phyloP scores from a whole-genome alignment of 371 early-diverging fungal species.

The Mucor piriformis region DNA sequence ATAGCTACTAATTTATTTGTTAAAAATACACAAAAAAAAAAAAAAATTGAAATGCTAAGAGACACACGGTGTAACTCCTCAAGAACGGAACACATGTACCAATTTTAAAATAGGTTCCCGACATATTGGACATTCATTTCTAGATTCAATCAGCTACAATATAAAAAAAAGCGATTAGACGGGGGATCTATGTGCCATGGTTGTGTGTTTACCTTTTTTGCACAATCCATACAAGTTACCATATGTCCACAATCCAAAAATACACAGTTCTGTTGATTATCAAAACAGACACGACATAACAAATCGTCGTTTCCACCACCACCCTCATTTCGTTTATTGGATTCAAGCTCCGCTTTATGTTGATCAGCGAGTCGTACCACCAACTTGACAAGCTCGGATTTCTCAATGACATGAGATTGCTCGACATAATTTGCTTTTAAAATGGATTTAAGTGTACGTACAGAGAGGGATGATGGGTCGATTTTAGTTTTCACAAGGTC shows the following conservation, averaged over 20 bases:
- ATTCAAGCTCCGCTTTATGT: constrained; percentile 20
- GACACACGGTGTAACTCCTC: not conserved
- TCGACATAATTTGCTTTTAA: constrained; percentile 56
- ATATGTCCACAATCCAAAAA: constrained; percentile 65
- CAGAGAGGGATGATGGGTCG: constrained; percentile 51
- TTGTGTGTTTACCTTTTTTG: constrained; percentile 45
- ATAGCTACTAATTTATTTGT: no score
- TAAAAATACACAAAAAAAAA: no score
- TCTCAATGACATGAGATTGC: constrained; percentile 52
- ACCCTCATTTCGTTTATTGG: not conserved
- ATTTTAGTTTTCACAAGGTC: constrained; percentile 39
- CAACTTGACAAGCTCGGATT: constrained; percentile 52
- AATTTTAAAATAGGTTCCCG: constrained; percentile 56
- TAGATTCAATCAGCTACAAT: constrained; percentile 47
- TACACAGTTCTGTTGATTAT: constrained; percentile 65
- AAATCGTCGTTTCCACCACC: constrained; percentile 35
- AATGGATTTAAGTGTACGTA: constrained; percentile 54
- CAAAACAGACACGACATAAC: constrained; percentile 62
- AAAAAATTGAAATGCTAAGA: no score
- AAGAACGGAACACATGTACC: constrained; percentile 52
- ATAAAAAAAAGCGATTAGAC: not conserved
- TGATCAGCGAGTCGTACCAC: constrained; percentile 52
- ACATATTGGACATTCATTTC: constrained; percentile 69
- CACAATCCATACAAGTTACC: constrained; percentile 67
- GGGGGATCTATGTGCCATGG: no score